Evolutionary conservation across 257 asterid genomes (phyloP).

Genomic region (Capsicum baccatum): DNA sequence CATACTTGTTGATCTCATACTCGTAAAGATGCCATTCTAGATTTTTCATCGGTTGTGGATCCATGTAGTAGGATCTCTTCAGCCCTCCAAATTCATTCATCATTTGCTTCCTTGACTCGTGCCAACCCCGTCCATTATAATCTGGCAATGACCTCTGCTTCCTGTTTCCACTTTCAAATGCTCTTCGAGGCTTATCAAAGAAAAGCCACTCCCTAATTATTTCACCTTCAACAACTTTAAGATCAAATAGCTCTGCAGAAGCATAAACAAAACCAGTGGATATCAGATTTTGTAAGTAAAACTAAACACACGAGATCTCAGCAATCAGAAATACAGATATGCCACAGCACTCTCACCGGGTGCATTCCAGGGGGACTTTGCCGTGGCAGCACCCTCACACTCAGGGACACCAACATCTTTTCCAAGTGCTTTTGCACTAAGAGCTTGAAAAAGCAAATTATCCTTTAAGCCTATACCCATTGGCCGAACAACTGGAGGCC

Average conservation of each 20-base stretch:
- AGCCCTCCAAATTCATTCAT: slow-evolving; percentile 83
- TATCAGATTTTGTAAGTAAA: not conserved
- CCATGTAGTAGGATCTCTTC: slow-evolving; percentile 99
- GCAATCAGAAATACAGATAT: not conserved
- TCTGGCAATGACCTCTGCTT: slow-evolving; percentile 98
- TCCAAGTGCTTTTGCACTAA: slow-evolving; percentile 80
- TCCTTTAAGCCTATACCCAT: slow-evolving; percentile 95
- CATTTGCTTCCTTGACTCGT: slow-evolving; percentile 93
- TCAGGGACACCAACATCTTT: slow-evolving; percentile 93
- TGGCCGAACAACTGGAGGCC: slow-evolving; percentile 85
- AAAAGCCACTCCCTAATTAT: slow-evolving; percentile 97
- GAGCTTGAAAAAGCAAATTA: slow-evolving; percentile 90
- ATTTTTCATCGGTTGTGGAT: slow-evolving; percentile 90
- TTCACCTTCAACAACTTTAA: slow-evolving; percentile 75
- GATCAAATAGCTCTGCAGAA: slow-evolving; percentile 86
- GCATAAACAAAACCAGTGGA: not conserved
- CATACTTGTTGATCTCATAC: slow-evolving; percentile 73
- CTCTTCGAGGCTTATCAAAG: slow-evolving; percentile 97
- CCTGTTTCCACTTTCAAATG: slow-evolving; percentile 97
- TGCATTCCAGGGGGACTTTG: slow-evolving; percentile 99
- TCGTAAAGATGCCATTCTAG: slow-evolving; percentile 96
- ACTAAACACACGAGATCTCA: not conserved
- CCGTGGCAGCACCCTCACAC: slow-evolving; percentile 98
- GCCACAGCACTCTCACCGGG: slow-evolving; percentile 55
- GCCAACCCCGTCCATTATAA: slow-evolving; percentile 98